phyloP scores from a whole-genome alignment of 441 rosid genomes.

The Euphorbia schlechtendalii region DNA sequence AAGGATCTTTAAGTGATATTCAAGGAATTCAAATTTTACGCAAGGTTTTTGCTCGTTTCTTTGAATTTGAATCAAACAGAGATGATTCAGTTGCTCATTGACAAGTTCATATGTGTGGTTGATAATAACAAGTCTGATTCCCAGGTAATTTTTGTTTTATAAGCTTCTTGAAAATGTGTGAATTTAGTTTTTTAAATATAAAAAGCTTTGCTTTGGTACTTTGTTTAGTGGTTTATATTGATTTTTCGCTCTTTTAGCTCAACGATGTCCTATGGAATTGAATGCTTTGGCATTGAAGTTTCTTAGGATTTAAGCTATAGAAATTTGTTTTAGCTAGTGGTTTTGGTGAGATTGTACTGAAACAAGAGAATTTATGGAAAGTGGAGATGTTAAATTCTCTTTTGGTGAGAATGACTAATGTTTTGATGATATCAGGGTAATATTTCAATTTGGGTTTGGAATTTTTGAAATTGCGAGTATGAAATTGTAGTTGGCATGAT shows the following conservation, averaged over 20 bases:
- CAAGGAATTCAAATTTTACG: conserved; percentile 81
- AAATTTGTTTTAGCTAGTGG: not conserved
- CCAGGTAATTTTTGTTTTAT: conserved; percentile 37
- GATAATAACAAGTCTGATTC: conserved; percentile 65
- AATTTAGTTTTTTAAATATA: not conserved
- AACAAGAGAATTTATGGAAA: conserved; percentile 7
- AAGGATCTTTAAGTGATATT: conserved; percentile 64
- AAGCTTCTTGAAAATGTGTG: not conserved
- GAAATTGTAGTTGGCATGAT: too few relatives aligned
- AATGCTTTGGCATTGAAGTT: not conserved
- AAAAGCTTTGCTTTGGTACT: not conserved
- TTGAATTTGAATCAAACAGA: conserved; percentile 61
- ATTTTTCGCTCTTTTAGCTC: not conserved
- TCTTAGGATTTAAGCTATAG: not conserved
- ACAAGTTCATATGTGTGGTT: conserved; percentile 45
- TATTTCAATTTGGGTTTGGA: not conserved
- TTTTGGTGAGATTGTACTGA: too few relatives aligned
- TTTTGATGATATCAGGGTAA: not conserved
- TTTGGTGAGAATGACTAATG: not conserved
- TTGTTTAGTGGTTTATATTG: not conserved
- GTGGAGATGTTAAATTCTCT: not conserved
- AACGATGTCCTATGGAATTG: not conserved
- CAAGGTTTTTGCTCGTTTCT: conserved; percentile 70
- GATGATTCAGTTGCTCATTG: conserved; percentile 50
- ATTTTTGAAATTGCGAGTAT: not conserved